A percentile compares a stretch with the other conserved stretches of the same genome.
Conservation (phyloP, 2,329 filamentous ascomycete genomes). For the Cadophora sp. region DNA sequence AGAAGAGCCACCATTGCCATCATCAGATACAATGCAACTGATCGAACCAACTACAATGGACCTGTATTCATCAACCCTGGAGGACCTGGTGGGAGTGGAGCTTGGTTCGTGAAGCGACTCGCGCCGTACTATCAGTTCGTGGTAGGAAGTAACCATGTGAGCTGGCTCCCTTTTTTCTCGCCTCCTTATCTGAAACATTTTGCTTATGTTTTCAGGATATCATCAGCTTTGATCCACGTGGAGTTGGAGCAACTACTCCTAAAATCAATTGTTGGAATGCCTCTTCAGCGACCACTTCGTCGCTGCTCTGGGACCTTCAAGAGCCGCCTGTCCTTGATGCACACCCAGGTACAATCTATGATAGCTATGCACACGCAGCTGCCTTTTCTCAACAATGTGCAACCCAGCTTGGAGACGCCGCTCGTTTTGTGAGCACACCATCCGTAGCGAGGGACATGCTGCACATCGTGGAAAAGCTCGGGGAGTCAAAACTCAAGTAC, state of each 20-base stretch:
- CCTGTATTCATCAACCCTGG: slow-evolving; percentile 39
- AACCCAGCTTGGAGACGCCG: slow-evolving; percentile 12
- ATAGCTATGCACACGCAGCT: slow-evolving; percentile 52
- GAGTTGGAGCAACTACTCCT: slow-evolving; percentile 55
- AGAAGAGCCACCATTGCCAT: slow-evolving; percentile 32
- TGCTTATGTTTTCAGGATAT: slow-evolving; percentile 51
- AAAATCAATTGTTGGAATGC: slow-evolving; percentile 55
- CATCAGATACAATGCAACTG: slow-evolving; percentile 35
- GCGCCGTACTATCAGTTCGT: slow-evolving; percentile 49
- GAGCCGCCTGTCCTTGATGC: slow-evolving; percentile 54
- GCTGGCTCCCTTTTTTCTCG: slow-evolving; percentile 24
- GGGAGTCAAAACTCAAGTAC: slow-evolving; percentile 51
- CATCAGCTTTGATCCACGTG: slow-evolving; percentile 59
- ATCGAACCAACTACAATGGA: slow-evolving; percentile 32
- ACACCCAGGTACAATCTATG: slow-evolving; percentile 54
- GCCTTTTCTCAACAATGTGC: slow-evolving; percentile 54
- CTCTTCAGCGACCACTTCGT: neutral
- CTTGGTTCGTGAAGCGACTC: slow-evolving; percentile 36
- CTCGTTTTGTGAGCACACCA: slow-evolving; percentile 38
- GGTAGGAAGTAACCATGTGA: slow-evolving; percentile 54
- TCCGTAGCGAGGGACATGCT: slow-evolving; percentile 47
- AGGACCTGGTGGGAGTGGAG: slow-evolving; percentile 58
- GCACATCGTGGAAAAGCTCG: slow-evolving; percentile 42
- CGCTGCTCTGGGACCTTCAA: slow-evolving; percentile 53
- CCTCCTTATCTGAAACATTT: neutral